These are phyloP conservation scores for Chaetoceros tenuissimus DNA, from an alignment of 108 stramenopile genomes.

Conservation along the genomic window DNA sequence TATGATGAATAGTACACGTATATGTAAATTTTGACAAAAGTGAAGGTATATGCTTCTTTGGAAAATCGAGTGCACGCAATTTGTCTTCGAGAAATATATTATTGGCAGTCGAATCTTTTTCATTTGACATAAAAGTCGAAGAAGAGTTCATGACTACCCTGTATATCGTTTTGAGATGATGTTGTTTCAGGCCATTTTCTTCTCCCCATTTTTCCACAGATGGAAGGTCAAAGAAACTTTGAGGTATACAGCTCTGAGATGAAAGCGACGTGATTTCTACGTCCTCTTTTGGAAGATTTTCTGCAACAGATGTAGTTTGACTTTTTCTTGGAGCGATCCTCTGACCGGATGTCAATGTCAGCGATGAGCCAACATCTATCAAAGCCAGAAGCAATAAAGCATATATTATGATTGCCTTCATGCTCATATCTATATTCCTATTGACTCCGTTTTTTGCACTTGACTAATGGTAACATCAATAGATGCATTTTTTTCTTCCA, in stretches of 20 bases:
- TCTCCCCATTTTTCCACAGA: constrained; percentile 13
- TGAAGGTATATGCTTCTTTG: constrained; percentile 1
- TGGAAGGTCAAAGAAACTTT: constrained; percentile 17
- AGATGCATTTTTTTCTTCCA: no score
- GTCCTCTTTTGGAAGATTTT: no score
- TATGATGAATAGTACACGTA: constrained; percentile 7
- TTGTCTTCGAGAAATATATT: constrained; percentile 3
- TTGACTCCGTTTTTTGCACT: no score
- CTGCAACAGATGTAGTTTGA: not conserved
- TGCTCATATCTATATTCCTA: no score
- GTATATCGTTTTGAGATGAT: constrained; percentile 19
- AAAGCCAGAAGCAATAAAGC: not conserved
- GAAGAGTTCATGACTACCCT: constrained; percentile 6
- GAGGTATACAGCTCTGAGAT: not conserved
- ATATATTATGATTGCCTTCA: no score
- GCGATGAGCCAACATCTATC: not conserved
- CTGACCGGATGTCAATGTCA: constrained; percentile 13
- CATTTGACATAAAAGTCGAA: not conserved
- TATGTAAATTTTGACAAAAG: constrained; percentile 7
- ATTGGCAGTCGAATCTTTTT: not conserved
- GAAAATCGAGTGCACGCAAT: constrained; percentile 7
- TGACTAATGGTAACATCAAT: no score
- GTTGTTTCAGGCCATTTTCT: constrained; percentile 9
- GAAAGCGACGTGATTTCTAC: no score
- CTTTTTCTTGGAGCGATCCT: constrained; percentile 6